phyloP scores from a whole-genome alignment of 768 basidiomycete species.

The button mushroom (Agaricus bisporus) region DNA sequence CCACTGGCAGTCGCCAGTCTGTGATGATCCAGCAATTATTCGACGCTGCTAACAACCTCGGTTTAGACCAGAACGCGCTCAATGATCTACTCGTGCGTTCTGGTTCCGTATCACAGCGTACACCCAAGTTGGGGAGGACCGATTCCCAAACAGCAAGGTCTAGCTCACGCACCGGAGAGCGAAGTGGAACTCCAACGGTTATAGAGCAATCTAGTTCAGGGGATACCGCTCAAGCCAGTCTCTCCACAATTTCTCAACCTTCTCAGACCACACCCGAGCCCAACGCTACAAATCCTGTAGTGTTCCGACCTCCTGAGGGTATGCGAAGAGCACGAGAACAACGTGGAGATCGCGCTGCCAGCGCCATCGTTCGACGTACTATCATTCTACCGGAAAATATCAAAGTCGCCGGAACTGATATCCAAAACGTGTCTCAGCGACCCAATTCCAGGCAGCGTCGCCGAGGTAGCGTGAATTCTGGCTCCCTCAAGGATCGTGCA shows the following conservation, averaged over 20 bases:
- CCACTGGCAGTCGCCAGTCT: constrained; percentile 22
- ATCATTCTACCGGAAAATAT: constrained; percentile 70
- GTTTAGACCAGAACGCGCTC: constrained; percentile 66
- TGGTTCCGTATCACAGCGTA: constrained; percentile 45
- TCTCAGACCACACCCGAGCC: constrained; percentile 2
- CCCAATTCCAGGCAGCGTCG: constrained; percentile 49
- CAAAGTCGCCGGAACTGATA: constrained; percentile 42
- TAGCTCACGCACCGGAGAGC: constrained; percentile 20
- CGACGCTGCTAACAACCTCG: constrained; percentile 68
- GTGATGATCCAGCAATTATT: constrained; percentile 67
- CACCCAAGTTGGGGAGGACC: constrained; percentile 36
- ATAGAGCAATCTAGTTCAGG: constrained; percentile 5
- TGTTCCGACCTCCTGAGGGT: constrained; percentile 28
- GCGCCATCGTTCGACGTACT: constrained; percentile 66
- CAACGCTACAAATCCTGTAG: constrained; percentile 26
- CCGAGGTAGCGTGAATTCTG: constrained; percentile 51
- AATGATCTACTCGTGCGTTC: constrained; percentile 70
- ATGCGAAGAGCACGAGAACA: constrained; percentile 16
- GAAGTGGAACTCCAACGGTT: background rate
- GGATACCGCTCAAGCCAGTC: constrained; percentile 5
- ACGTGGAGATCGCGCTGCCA: constrained; percentile 19
- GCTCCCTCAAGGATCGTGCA: constrained; percentile 74
- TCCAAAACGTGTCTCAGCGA: constrained; percentile 35
- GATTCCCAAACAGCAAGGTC: constrained; percentile 29
- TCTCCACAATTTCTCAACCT: constrained; percentile 1